Base-by-base conservation (phyloP, 1,284 basidiomycete species). In the Schizophyllum amplum region DNA sequence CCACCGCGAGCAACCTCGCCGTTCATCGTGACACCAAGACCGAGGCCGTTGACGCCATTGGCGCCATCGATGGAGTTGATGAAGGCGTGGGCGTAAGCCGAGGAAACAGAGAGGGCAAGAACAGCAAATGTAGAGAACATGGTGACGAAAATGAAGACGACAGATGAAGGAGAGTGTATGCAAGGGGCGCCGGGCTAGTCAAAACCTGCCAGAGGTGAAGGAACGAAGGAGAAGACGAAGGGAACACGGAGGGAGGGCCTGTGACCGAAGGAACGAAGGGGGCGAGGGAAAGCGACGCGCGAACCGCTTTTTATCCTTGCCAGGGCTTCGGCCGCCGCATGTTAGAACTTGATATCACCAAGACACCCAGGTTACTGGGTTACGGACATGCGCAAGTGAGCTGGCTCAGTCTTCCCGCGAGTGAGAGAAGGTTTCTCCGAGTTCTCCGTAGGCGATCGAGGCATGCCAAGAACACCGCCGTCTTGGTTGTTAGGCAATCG, bases 21-120 rank as follows among this genome's bases (percentile, higher is more conserved):
- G 46, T 57, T 59, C 13, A 63, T 59, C 33, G 33, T 60, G 47
- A 63, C 63, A 53, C 63, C 63, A 33, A 64, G 59, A 47, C 63
- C 62, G 47, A 57, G 52, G 55, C 59, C 62, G 23, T 47, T 55
- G 17, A 64, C 60, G 27, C 61, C 61, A 52, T 64, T 64, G 54
- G 55, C 60, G 11, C 63, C 63, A 33, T 54, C 48, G 23, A 63
- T 60, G 15, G 52, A 24, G 21, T 58, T 58, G 23, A 64, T 59
- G 1, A 64, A 55, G 25, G 51, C 60, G 47, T 64, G 63, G 5
- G 59, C 63, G 52, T 62, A 60, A 24, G 50, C 61, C 5, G 54
- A 42, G 15, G 50, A 51, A 26, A 57, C n/a, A 11, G 53, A 55
- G 47, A 57, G 55, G 7, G 58, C 52, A 25, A 59, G 24, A 24